Percentiles rank a stretch among this genome's conserved stretches.
Evolutionary conservation across 305 asterid species (phyloP).

Genomic region (Ajuga reptans): DNA sequence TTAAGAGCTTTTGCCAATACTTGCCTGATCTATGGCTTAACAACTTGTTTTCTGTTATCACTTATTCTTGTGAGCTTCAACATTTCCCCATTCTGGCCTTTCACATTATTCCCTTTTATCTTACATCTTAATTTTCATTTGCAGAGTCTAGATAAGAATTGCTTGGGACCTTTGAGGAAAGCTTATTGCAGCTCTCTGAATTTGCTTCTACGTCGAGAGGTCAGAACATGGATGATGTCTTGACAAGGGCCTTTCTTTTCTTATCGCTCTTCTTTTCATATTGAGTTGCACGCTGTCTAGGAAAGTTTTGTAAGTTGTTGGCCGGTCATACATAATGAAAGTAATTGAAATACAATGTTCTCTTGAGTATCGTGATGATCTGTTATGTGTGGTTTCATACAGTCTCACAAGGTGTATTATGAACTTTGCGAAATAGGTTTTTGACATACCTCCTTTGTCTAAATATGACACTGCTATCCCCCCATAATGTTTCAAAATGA

Average conservation of each 20-base stretch:
- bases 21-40: constrained; percentile 13
- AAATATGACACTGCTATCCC: not conserved
- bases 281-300: constrained; percentile 19
- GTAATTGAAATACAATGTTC: constrained; percentile 9
- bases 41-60: constrained; percentile 18
- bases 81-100: not conserved
- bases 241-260: constrained; percentile 18
- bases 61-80: constrained; percentile 4
- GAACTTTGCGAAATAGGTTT: constrained; percentile 1
- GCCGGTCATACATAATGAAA: not conserved
- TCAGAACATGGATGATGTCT: constrained; percentile 35
- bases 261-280: constrained; percentile 15
- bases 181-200: constrained; percentile 98
- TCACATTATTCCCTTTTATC: not conserved
- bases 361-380: constrained; percentile 10
- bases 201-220: constrained; percentile 96
- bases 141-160: constrained; percentile 94
- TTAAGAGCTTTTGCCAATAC: constrained; percentile 22
- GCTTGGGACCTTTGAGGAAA: constrained; percentile 85
- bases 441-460: not conserved
- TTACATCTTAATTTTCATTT: constrained; percentile 5
- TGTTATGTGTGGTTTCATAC: not conserved
- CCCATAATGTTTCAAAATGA: not conserved
- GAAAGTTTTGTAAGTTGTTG: constrained; percentile 3
- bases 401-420: constrained; percentile 1